Conservation (phyloP, 2,329 filamentous ascomycete species). For the Colletotrichum sp. region DNA sequence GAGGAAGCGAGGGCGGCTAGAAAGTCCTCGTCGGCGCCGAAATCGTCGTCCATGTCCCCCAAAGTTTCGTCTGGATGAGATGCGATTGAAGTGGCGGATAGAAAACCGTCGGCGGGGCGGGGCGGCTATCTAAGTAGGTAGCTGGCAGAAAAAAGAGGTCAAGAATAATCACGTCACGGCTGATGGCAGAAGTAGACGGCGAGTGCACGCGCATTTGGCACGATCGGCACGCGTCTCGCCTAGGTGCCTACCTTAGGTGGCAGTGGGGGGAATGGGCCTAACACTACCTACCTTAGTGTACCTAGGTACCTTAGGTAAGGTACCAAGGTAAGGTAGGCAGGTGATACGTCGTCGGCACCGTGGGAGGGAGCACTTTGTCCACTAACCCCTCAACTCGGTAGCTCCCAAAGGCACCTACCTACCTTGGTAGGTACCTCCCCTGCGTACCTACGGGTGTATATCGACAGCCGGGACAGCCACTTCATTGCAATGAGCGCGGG, state of each 20-base stretch:
- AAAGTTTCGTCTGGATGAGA: not conserved
- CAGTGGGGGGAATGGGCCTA: not conserved
- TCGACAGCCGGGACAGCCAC: not conserved
- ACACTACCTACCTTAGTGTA: too few species aligned
- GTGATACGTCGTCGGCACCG: not conserved
- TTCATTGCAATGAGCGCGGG: not conserved
- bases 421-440: not conserved
- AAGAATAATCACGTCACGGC: not conserved
- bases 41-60: constrained; percentile 55
- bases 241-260: not conserved
- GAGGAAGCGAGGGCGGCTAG: constrained; percentile 60
- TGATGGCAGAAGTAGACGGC: not conserved
- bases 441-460: not conserved
- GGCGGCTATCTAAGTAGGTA: not conserved
- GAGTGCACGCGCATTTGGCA: not conserved
- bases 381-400: not conserved
- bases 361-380: not conserved
- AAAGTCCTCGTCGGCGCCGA: constrained; percentile 62
- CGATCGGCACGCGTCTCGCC: not conserved
- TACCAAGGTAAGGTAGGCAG: too few species aligned
- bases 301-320: too few species aligned
- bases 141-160: not conserved
- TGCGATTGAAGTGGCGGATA: not conserved
- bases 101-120: not conserved
- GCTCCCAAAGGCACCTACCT: not conserved